Percentiles rank a stretch among this genome's conserved stretches.
Conservation (phyloP, 306 rosid genomes). For the Lathyrus tuberosus region DNA sequence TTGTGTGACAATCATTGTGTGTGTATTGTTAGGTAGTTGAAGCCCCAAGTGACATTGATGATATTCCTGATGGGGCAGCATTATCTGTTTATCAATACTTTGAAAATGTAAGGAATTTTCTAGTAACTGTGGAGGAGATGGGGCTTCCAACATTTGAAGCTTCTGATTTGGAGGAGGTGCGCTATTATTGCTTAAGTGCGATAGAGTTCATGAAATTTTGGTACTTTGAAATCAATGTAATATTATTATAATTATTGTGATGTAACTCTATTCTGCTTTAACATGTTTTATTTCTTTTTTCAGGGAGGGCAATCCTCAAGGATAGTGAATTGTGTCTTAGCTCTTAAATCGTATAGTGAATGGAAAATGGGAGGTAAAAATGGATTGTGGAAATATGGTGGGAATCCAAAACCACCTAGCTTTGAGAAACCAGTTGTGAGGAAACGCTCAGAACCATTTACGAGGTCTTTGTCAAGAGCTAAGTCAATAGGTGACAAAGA, state of each 20-base stretch:
- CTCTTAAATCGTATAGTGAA: slow-evolving; percentile 73
- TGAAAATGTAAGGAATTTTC: slow-evolving; percentile 54
- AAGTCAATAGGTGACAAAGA: slow-evolving; percentile 48
- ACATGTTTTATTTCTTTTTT: neutral
- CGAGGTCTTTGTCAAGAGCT: slow-evolving; percentile 50
- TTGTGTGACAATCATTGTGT: slow-evolving; percentile 1
- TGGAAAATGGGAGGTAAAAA: slow-evolving; percentile 72
- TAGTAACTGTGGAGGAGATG: slow-evolving; percentile 46
- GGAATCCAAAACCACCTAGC: slow-evolving; percentile 53
- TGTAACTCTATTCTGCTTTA: neutral
- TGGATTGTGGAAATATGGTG: slow-evolving; percentile 75
- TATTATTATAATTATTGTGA: neutral
- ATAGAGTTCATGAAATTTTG: slow-evolving; percentile 1
- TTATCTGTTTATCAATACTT: slow-evolving; percentile 49
- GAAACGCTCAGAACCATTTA: slow-evolving; percentile 67
- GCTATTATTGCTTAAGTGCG: slow-evolving; percentile 15
- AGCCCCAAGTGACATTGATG: slow-evolving; percentile 42
- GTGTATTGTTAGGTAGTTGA: slow-evolving; percentile 47
- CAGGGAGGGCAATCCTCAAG: slow-evolving; percentile 84
- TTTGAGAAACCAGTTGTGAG: slow-evolving; percentile 51
- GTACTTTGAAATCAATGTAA: slow-evolving; percentile 10
- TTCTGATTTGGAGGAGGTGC: slow-evolving; percentile 87
- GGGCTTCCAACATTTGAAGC: slow-evolving; percentile 84
- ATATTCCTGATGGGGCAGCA: slow-evolving; percentile 47
- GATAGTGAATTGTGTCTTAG: slow-evolving; percentile 81